Percentiles rank a stretch among this genome's conserved stretches.
phyloP scores from a whole-genome alignment of 2,329 filamentous ascomycete species.

The Neonectria coccinea region DNA sequence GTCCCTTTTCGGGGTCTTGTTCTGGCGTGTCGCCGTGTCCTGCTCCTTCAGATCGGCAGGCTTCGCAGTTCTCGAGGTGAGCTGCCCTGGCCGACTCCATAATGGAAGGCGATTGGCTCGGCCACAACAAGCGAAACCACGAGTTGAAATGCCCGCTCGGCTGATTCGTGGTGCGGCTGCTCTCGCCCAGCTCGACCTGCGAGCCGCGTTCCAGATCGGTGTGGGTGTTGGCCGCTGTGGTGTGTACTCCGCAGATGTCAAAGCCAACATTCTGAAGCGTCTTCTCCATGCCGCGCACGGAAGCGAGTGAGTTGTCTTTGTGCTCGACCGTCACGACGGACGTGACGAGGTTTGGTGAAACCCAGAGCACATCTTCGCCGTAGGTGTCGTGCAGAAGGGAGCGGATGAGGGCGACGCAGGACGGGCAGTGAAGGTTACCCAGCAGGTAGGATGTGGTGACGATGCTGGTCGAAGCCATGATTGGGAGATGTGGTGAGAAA shows the following conservation, averaged over 20 bases:
- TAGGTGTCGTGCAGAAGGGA: slow-evolving; percentile 64
- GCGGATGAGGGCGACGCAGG: slow-evolving; percentile 76
- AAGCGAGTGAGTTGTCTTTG: slow-evolving; percentile 54
- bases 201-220: slow-evolving; percentile 45
- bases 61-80: slow-evolving; percentile 55
- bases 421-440: slow-evolving; percentile 82
- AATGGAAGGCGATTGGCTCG: slow-evolving; percentile 39
- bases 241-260: slow-evolving; percentile 64
- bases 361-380: slow-evolving; percentile 62
- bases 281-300: slow-evolving; percentile 57
- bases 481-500: slow-evolving; percentile 25
- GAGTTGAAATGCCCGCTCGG: slow-evolving; percentile 42
- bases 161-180: slow-evolving; percentile 38
- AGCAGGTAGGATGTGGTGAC: slow-evolving; percentile 73
- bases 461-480: slow-evolving; percentile 47
- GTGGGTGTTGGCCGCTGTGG: slow-evolving; percentile 49
- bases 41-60: slow-evolving; percentile 44
- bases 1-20: slow-evolving; percentile 24
- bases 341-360: slow-evolving; percentile 78
- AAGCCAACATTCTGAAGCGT: slow-evolving; percentile 69
- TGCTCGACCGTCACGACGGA: slow-evolving; percentile 75
- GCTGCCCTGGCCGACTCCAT: slow-evolving; percentile 44
- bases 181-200: slow-evolving; percentile 39
- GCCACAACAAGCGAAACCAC: slow-evolving; percentile 50
- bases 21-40: not conserved